phyloP scores from a whole-genome alignment of 306 rosid genomes.

The Mucuna pruriens region DNA sequence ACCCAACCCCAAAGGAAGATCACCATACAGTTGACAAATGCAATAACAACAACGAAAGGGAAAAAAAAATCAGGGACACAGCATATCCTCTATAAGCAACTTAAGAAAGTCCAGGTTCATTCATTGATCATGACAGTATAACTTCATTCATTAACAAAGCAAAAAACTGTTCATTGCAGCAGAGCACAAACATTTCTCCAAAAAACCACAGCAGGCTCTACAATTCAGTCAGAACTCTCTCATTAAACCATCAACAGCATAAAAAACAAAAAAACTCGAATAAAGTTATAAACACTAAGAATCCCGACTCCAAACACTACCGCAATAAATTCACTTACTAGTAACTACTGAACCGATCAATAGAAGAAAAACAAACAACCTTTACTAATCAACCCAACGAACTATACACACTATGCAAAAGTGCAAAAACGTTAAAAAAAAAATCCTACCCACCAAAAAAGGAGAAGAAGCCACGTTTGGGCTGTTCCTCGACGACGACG shows the following conservation, averaged over 20 bases:
- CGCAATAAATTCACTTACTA: background rate
- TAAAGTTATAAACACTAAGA: background rate
- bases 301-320: background rate
- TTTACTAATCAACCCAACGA: background rate
- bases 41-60: background rate
- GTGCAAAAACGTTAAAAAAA: background rate
- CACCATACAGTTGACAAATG: background rate
- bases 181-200: background rate
- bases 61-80: background rate
- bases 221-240: conserved; percentile 1
- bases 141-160: background rate
- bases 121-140: background rate
- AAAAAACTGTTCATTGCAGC: background rate
- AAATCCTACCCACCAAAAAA: conserved; percentile 76
- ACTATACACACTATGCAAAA: background rate
- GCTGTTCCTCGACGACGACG: conserved; percentile 90
- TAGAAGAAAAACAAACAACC: background rate
- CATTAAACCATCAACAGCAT: background rate
- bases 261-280: background rate
- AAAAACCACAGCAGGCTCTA: background rate
- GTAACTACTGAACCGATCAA: background rate
- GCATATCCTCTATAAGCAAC: background rate
- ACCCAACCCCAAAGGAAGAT: conserved; percentile 7
- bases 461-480: conserved; percentile 90
- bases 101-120: background rate